Evolutionary conservation across 1,139 yeast species (phyloP).

Genomic region (Hansenula lynferdii): DNA sequence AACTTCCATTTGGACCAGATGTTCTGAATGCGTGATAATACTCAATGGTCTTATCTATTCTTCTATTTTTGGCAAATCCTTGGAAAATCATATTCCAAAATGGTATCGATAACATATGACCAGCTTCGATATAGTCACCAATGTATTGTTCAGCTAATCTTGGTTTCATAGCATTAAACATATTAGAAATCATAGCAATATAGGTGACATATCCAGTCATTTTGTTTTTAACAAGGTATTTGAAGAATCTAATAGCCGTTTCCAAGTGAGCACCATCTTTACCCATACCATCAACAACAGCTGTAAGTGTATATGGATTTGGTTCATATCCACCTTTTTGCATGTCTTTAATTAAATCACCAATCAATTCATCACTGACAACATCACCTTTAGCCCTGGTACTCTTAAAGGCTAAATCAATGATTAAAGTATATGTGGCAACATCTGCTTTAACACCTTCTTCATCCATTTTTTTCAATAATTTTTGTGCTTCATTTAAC

Average conservation of each 20-base stretch:
- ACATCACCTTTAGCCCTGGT: conserved; percentile 39
- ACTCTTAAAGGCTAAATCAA: conserved; percentile 50
- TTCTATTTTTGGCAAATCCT: conserved; percentile 37
- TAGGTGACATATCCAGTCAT: conserved; percentile 36
- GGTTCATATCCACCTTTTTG: conserved; percentile 35
- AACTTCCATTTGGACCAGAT: conserved; percentile 23
- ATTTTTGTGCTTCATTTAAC: conserved; percentile 29
- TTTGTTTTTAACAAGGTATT: conserved; percentile 33
- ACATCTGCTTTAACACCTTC: conserved; percentile 52
- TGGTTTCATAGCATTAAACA: conserved; percentile 45
- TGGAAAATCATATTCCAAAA: conserved; percentile 59
- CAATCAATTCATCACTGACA: conserved; percentile 36
- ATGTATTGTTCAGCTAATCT: conserved; percentile 46
- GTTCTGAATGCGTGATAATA: conserved; percentile 30
- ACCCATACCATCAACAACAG: conserved; percentile 54
- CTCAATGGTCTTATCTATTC: conserved; percentile 33
- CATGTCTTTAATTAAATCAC: conserved; percentile 40
- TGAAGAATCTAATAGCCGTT: conserved; percentile 50
- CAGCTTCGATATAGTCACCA: conserved; percentile 35
- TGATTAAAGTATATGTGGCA: conserved; percentile 60
- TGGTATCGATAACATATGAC: conserved; percentile 35
- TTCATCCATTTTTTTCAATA: conserved; percentile 31
- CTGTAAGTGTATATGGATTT: conserved; percentile 47
- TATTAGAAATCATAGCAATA: conserved; percentile 56
- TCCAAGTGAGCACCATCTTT: conserved; percentile 41